Base-by-base conservation (phyloP, 371 early-diverging fungal species). In the Mucor piriformis region DNA sequence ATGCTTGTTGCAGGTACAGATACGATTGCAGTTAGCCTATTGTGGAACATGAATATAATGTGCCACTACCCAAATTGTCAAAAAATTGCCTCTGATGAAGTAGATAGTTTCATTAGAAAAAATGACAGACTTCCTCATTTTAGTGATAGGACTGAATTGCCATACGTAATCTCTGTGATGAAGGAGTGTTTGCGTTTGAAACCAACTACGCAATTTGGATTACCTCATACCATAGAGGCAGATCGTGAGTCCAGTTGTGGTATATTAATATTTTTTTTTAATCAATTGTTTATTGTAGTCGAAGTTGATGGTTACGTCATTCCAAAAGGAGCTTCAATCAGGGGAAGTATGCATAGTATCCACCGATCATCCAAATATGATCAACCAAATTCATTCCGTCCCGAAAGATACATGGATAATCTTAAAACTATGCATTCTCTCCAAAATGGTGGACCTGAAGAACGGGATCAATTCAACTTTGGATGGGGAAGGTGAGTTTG, bases 391-490 rank as follows among this genome's bases (percentile, higher is more conserved):
- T 42, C 25, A 27, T 64, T 66, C 24, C 23, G 35, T 0, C 62
- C 58, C 7, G 62, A 62, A 3, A 16, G 62, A 33, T 62, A 29
- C 13, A 35, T 66, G 50, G 43, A 50, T 16, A 53, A 58, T 20
- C 2, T 32, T 1, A 57, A 44, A 27, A 57, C 67, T 6, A 43
- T 66, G 44, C 42, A 49, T 24, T 29, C 54, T 20, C 11, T 38
- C 7, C 49, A 50, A 27, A 66, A 58, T 34, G 59, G 57, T 20
- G 54, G 42, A 29, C 16, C 54, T n/a, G 54, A 44, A n/a, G 38
- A 57, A 11, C 29, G 67, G 6, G 59, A 61, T 42, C 53, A 53
- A 15, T 66, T 53, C 57, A 54, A 48, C 15, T 66, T 66, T 62
- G 62, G 67, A 1, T 66, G 62, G 62, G 67, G 62, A 47, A 53